Base-by-base conservation (phyloP, 805 yeast genomes). In the Saccharomycopsis sp. region DNA sequence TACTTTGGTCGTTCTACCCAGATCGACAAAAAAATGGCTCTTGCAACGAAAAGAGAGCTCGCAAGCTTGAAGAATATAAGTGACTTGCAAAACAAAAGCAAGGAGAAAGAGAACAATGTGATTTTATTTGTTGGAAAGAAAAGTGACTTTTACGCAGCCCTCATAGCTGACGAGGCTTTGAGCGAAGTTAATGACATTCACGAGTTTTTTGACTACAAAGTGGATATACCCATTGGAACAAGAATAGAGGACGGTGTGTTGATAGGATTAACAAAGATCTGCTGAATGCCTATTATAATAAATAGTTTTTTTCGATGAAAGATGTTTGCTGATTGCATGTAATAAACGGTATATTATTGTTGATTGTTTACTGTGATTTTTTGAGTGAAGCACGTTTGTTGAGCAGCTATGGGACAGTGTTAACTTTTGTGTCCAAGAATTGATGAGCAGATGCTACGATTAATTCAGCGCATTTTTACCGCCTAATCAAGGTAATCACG, bases 181-280 rank as follows among this genome's bases (percentile, higher is more conserved):
- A 81, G 76, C 56, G 84, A 79, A 1, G 79, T 85, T 7, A 74
- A 74, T 0, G 75, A 74, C 48, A 82, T 85, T 1, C 71, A 77
- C 14, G 85, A 83, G 61, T 77, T 90, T 74, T 86, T 90, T 50
- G 55, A 58, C 20, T 23, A 50, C 68, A 96, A 90, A 69, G 84
- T 85, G 2, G 74, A 77, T 57, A 76, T 86, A 5, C 85, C 87
- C 1, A 68, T 72, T 0, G 81, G 85, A 0, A 77, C 80, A 0
- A 74, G 87, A 59, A 75, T 85, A 1, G 96, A 89, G 65, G 97
- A 90, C 68, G 86, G 84, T 2, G 76, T 83, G 1, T 66, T 85
- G 70, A 81, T 87, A 8, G 78, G 84, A 0, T 68, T 86, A 51
- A 69, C 89, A 0, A 71, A 70, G 56, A 50, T 64, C 16, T 53